phyloP scores from a whole-genome alignment of 2,329 filamentous ascomycete genomes.

The Sarocladium strictum region DNA sequence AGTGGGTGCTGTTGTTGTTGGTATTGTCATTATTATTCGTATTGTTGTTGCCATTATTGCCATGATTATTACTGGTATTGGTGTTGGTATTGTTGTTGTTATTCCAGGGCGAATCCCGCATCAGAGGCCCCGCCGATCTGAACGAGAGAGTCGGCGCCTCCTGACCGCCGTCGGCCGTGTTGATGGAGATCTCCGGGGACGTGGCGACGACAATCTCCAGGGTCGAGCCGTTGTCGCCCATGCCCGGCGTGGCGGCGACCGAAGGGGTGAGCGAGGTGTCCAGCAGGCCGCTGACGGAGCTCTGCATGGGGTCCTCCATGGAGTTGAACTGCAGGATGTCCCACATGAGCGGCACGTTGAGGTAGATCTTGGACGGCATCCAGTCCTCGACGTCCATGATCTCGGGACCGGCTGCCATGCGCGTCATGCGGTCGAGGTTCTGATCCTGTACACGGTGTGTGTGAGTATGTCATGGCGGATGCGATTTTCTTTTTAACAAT shows the following conservation, averaged over 20 bases:
- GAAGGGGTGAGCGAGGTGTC: constrained; percentile 33
- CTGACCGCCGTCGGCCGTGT: constrained; percentile 45
- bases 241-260: constrained; percentile 19
- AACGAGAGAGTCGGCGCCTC: constrained; percentile 35
- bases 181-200: constrained; percentile 44
- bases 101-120: constrained; percentile 18
- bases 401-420: constrained; percentile 42
- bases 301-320: constrained; percentile 28
- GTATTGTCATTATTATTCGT: neutral
- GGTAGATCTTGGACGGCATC: constrained; percentile 46
- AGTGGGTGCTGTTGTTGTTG: neutral
- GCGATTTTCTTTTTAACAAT: too few relatives aligned
- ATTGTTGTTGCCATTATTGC: constrained; percentile 2
- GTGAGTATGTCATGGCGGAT: too few relatives aligned
- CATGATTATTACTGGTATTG: neutral
- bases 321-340: constrained; percentile 44
- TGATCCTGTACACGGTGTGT: too few relatives aligned
- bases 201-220: constrained; percentile 46
- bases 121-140: constrained; percentile 21
- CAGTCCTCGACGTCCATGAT: constrained; percentile 42
- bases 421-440: constrained; percentile 41
- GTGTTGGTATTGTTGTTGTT: constrained; percentile 5
- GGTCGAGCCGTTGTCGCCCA: constrained; percentile 29
- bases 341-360: constrained; percentile 48
- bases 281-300: constrained; percentile 32